Percentiles rank a stretch among this genome's conserved stretches.
Conservation (phyloP, 805 yeast genomes). For the Brettanomyces nanus region DNA sequence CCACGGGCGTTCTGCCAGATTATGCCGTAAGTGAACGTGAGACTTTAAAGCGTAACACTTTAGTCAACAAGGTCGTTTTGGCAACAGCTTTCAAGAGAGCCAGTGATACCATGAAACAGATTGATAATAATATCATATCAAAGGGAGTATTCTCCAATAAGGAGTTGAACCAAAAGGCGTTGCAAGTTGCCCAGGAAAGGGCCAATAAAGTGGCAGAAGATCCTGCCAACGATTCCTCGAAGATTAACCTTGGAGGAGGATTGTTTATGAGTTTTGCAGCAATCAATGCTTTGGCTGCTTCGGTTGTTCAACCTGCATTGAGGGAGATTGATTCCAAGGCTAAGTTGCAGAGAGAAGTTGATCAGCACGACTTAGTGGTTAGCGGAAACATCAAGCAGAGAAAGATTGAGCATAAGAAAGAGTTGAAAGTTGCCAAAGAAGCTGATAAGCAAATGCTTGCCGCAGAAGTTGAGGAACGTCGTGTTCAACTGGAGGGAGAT, state of each 20-base stretch:
- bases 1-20: constrained; percentile 24
- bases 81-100: constrained; percentile 47
- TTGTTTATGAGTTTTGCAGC: constrained; percentile 66
- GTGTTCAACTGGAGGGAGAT: constrained; percentile 39
- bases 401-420: constrained; percentile 29
- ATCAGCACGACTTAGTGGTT: constrained; percentile 32
- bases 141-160: constrained; percentile 20
- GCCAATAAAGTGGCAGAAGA: constrained; percentile 45
- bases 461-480: constrained; percentile 29
- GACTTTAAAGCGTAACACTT: constrained; percentile 27
- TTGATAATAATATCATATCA: constrained; percentile 20
- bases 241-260: constrained; percentile 84
- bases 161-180: constrained; percentile 57
- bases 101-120: constrained; percentile 21
- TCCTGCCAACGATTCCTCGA: constrained; percentile 31
- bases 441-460: constrained; percentile 28
- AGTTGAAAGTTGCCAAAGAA: constrained; percentile 30
- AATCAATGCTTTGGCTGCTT: constrained; percentile 69
- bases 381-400: constrained; percentile 34
- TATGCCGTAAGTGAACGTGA: constrained; percentile 38
- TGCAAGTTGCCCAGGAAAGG: constrained; percentile 66
- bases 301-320: constrained; percentile 77
- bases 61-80: constrained; percentile 36
- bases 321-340: constrained; percentile 55
- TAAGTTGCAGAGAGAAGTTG: constrained; percentile 63